These are phyloP conservation scores for Melastoma candidum DNA, from an alignment of 441 rosid genomes.

Conservation along the genomic window DNA sequence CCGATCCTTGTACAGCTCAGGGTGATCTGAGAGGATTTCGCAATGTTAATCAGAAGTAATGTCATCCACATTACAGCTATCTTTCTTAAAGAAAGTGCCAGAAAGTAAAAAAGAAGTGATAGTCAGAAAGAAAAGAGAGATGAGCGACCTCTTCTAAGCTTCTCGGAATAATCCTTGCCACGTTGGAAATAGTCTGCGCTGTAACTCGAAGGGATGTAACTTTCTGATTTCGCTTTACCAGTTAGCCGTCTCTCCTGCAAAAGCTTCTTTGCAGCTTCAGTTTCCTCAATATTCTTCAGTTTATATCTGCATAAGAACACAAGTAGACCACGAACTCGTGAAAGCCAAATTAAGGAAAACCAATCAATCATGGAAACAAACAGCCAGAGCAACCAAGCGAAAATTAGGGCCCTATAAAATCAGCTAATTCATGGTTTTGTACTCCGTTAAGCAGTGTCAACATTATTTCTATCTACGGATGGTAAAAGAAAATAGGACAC, in stretches of 20 bases:
- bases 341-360: too few species aligned
- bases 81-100: too few species aligned
- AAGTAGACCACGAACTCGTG: too few species aligned
- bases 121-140: neutral
- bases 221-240: constrained; percentile 60
- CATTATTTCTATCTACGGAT: too few species aligned
- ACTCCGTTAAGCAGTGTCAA: too few species aligned
- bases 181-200: constrained; percentile 97
- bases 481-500: too few species aligned
- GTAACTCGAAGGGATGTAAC: constrained; percentile 76
- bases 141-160: constrained; percentile 72
- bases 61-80: neutral
- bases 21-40: constrained; percentile 51
- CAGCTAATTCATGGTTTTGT: too few species aligned
- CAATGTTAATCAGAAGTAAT: neutral
- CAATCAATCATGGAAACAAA: too few species aligned
- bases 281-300: constrained; percentile 87
- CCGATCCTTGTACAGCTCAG: constrained; percentile 77
- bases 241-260: constrained; percentile 78
- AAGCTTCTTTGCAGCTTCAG: constrained; percentile 97
- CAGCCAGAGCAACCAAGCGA: too few species aligned
- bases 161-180: constrained; percentile 87
- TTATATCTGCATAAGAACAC: constrained; percentile 45
- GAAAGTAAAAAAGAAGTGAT: neutral
- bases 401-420: too few species aligned